These are phyloP conservation scores for Clavulina sp. DNA, from an alignment of 768 basidiomycete genomes.

Conservation along the genomic window DNA sequence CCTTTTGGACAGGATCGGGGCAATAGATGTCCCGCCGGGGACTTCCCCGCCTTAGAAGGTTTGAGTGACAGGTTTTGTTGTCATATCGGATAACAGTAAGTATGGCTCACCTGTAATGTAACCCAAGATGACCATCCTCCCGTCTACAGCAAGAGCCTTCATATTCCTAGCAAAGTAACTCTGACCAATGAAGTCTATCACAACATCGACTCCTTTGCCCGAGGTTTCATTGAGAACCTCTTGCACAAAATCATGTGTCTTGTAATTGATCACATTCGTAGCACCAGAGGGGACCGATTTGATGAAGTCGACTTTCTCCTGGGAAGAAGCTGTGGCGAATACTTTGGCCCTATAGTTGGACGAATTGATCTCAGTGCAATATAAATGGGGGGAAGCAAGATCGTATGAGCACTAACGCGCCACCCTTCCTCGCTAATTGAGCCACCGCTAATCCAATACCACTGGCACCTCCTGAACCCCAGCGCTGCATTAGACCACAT, in stretches of 20 bases:
- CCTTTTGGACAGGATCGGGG: slow-evolving; percentile 62
- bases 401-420: slow-evolving; percentile 37
- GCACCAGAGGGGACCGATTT: slow-evolving; percentile 41
- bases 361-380: no score
- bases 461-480: no score
- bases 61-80: neutral
- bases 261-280: slow-evolving; percentile 72
- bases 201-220: slow-evolving; percentile 58
- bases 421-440: slow-evolving; percentile 59
- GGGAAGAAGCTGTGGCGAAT: slow-evolving; percentile 70
- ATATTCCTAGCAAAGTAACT: slow-evolving; percentile 18
- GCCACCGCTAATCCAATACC: slow-evolving; percentile 81
- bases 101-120: slow-evolving; percentile 10
- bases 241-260: slow-evolving; percentile 59
- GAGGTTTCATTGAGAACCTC: slow-evolving; percentile 51
- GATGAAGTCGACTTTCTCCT: slow-evolving; percentile 66
- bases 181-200: slow-evolving; percentile 67
- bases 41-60: slow-evolving; percentile 31
- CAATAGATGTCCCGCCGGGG: slow-evolving; percentile 32
- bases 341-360: slow-evolving; percentile 44
- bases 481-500: no score
- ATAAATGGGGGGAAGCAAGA: no score
- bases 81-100: neutral
- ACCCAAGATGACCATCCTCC: slow-evolving; percentile 16
- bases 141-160: slow-evolving; percentile 15